These are phyloP conservation scores for Pulveroboletus sp. DNA, from an alignment of 768 basidiomycete genomes.

Conservation along the genomic window DNA sequence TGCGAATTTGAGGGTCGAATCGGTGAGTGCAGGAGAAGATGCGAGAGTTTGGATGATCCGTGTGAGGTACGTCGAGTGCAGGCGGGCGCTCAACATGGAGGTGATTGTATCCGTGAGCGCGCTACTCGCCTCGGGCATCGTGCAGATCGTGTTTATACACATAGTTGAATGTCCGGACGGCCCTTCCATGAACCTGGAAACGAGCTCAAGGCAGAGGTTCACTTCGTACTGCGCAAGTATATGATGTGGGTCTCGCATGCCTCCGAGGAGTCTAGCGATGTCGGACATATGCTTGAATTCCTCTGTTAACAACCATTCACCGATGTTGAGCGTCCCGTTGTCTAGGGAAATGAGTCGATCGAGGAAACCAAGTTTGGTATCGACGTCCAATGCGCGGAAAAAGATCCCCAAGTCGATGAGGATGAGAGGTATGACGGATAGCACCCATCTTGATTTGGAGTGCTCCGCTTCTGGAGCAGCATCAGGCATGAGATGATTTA, in stretches of 20 bases:
- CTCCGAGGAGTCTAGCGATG: conserved; percentile 36
- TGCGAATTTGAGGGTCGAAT: conserved; percentile 32
- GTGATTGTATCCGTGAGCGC: conserved; percentile 41
- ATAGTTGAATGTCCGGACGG: conserved; percentile 40
- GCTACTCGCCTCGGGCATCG: conserved; percentile 40
- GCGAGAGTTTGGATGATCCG: conserved; percentile 37
- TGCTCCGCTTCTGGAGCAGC: conserved; percentile 19
- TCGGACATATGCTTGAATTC: conserved; percentile 52
- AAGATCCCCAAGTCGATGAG: conserved; percentile 54
- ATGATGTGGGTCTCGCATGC: conserved; percentile 32
- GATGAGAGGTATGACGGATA: conserved; percentile 51
- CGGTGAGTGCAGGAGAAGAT: conserved; percentile 20
- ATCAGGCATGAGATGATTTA: conserved; percentile 55
- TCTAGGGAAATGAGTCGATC: conserved; percentile 56
- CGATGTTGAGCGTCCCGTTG: conserved; percentile 21
- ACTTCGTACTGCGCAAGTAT: conserved; percentile 46
- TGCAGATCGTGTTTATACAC: conserved; percentile 41
- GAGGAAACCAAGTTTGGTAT: conserved; percentile 51
- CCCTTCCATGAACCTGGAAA: conserved; percentile 42
- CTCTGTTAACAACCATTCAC: conserved; percentile 65
- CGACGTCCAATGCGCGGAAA: conserved; percentile 52
- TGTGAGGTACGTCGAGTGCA: conserved; percentile 43
- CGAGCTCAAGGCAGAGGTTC: conserved; percentile 45
- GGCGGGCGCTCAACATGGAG: conserved; percentile 44
- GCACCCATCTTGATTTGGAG: conserved; percentile 45